These are phyloP conservation scores for Colletotrichum euphorbiae DNA, from an alignment of 2,329 filamentous ascomycete species.

Conservation along the genomic window DNA sequence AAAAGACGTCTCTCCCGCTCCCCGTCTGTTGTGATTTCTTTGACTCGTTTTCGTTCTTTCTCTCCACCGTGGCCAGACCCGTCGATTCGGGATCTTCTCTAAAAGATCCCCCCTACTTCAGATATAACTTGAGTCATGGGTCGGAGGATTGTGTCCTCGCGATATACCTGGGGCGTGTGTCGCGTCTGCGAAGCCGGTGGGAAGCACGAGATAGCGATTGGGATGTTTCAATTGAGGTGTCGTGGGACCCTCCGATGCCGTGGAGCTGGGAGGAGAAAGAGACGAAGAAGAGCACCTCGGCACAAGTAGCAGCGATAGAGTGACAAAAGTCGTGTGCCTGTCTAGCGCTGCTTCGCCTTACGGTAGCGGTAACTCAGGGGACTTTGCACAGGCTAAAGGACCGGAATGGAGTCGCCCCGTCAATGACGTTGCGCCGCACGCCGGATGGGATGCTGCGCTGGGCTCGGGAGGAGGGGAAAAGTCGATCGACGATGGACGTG, in stretches of 20 bases:
- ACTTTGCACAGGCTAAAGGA: constrained; percentile 30
- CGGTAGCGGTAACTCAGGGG: constrained; percentile 20
- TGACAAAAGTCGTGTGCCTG: constrained; percentile 16
- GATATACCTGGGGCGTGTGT: background rate
- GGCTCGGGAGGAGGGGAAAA: background rate
- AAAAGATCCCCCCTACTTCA: constrained; percentile 18
- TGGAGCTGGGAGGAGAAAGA: constrained; percentile 18
- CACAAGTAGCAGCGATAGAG: constrained; percentile 1
- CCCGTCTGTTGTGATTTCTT: constrained; percentile 19
- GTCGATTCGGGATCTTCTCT: constrained; percentile 21
- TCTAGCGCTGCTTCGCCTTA: constrained; percentile 16
- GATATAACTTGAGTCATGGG: constrained; percentile 21
- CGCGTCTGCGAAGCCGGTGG: background rate
- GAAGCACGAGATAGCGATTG: background rate
- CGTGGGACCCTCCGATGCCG: constrained; percentile 16
- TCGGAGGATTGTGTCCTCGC: background rate
- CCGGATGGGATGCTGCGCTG: background rate
- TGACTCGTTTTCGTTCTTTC: constrained; percentile 25
- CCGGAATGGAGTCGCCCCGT: constrained; percentile 39
- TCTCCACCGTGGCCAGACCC: constrained; percentile 31
- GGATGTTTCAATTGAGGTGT: constrained; percentile 24
- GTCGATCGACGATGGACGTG: constrained; percentile 31
- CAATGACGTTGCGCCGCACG: constrained; percentile 35
- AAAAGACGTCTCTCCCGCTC: background rate
- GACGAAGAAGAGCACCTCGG: background rate